Percentiles rank a stretch among this genome's conserved stretches.
These are phyloP conservation scores for Flammula alnicola DNA, from an alignment of 1,284 basidiomycete species.

Conservation along the genomic window DNA sequence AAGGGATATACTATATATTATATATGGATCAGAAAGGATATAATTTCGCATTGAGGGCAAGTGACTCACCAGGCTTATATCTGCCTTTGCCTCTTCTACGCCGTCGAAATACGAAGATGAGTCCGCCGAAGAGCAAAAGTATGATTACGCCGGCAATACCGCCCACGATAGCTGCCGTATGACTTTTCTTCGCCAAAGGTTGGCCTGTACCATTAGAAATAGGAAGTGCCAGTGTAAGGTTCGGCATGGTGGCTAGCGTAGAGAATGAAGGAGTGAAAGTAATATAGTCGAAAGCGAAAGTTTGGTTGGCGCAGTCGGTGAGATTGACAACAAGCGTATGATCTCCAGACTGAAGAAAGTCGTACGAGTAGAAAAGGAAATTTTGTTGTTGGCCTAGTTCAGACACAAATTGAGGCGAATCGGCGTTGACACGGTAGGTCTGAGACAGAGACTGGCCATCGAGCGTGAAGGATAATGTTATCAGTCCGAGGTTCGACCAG, in stretches of 20 bases:
- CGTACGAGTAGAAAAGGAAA: constrained; percentile 23
- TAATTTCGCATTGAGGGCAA: not conserved
- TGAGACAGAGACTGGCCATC: constrained; percentile 19
- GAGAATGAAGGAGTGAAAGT: constrained; percentile 24
- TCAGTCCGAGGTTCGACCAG: constrained; percentile 21
- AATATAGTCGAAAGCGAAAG: constrained; percentile 27
- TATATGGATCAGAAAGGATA: not conserved
- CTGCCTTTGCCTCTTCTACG: constrained; percentile 2
- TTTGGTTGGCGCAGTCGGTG: constrained; percentile 25
- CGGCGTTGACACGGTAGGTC: constrained; percentile 19
- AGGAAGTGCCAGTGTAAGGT: not conserved
- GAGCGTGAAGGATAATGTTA: constrained; percentile 22
- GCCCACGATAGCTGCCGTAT: constrained; percentile 7
- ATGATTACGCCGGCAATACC: constrained; percentile 7
- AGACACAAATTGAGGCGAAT: constrained; percentile 22
- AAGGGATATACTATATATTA: constrained; percentile 12
- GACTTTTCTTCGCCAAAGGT: constrained; percentile 3
- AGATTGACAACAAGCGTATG: constrained; percentile 25
- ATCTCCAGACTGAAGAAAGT: constrained; percentile 20
- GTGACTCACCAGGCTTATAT: constrained; percentile 7
- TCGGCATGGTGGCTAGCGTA: constrained; percentile 20
- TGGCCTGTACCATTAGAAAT: not conserved
- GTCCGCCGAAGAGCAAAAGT: constrained; percentile 8
- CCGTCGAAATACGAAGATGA: constrained; percentile 8
- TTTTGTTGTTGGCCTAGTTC: constrained; percentile 26